These are phyloP conservation scores for Aspergillus tamarii DNA, from an alignment of 2,329 filamentous ascomycete genomes.

Conservation along the genomic window DNA sequence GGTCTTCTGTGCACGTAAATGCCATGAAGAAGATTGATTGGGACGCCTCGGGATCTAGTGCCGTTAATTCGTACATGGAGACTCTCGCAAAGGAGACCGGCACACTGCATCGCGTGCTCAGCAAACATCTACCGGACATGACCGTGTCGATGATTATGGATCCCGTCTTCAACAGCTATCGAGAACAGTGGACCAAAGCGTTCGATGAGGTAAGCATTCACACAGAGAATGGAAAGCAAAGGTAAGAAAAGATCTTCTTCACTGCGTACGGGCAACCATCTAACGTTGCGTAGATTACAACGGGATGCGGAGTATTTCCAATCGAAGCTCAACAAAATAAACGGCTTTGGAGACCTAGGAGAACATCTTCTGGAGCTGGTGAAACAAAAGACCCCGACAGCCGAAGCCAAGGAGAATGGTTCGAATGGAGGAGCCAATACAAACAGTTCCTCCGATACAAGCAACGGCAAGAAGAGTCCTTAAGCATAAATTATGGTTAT, in stretches of 20 bases:
- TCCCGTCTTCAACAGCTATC: slow-evolving; percentile 81
- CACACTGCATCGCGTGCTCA: slow-evolving; percentile 80
- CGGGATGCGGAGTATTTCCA: slow-evolving; percentile 76
- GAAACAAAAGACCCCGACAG: slow-evolving; percentile 39
- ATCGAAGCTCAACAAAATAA: slow-evolving; percentile 71
- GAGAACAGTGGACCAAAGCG: slow-evolving; percentile 74
- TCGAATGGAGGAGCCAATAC: neutral
- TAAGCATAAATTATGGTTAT: neutral
- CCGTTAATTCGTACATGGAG: slow-evolving; percentile 77
- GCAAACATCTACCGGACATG: slow-evolving; percentile 76
- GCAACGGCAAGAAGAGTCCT: slow-evolving; percentile 3
- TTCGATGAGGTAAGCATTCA: slow-evolving; percentile 67
- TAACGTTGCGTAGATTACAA: slow-evolving; percentile 63
- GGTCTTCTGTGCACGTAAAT: slow-evolving; percentile 73
- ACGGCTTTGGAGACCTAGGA: slow-evolving; percentile 76
- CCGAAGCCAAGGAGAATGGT: slow-evolving; percentile 12
- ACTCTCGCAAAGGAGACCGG: slow-evolving; percentile 83
- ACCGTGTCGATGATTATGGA: slow-evolving; percentile 82
- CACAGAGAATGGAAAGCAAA: slow-evolving; percentile 69
- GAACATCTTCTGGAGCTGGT: slow-evolving; percentile 64
- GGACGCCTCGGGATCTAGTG: slow-evolving; percentile 57
- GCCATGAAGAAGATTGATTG: slow-evolving; percentile 76
- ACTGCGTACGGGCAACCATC: neutral
- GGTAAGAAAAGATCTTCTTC: slow-evolving; percentile 54
- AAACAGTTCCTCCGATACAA: slow-evolving; percentile 4